Base-by-base conservation (phyloP, 2,329 filamentous ascomycete species). In the Penicillium sp. region DNA sequence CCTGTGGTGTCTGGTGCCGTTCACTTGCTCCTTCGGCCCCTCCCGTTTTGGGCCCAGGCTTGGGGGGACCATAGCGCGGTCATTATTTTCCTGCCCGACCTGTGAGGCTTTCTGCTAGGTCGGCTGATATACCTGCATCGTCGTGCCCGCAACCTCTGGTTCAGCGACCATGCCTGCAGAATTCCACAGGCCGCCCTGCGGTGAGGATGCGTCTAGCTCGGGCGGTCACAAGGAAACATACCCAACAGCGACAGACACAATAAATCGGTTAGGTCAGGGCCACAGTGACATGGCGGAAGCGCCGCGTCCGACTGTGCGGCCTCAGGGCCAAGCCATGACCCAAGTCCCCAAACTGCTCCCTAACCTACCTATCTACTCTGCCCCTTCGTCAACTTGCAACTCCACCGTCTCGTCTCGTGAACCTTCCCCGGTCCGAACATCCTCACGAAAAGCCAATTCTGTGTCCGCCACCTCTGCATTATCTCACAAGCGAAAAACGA, bases 401-500 rank as follows among this genome's bases (percentile, higher is more conserved):
- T 76, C 74, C n/a, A 68, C 69, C 44, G 62, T 66, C 49, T 70
- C 73, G 41, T 78, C 75, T 32, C 70, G 75, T 52, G 75, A 78
- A 59, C 62, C 73, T 26, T 78, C 75, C 24, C 75, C 75, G 18
- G 59, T 65, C 48, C 66, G 66, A 54, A 56, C 53, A 44, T 57
- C 65, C 46, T 62, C 58, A 42, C 63, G 63, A 39, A 52, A 56
- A 33, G 54, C 53, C 50, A 67, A 64, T 51, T 59, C 66, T 29
- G 58, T 60, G 18, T 58, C 66, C 28, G 56, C 61, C 35, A 61
- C 62, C 51, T 60, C 67, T 47, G 55, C 65, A n/a, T 60, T 67
- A 45, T 74, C 74, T 43, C 75, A 79, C 58, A 82, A 84, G 49
- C 81, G 83, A 60, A 85, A 83, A 66, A 82, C 80, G 64, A 87